These are phyloP conservation scores for Penicillium sp. DNA, from an alignment of 2,329 filamentous ascomycete species.

Conservation along the genomic window DNA sequence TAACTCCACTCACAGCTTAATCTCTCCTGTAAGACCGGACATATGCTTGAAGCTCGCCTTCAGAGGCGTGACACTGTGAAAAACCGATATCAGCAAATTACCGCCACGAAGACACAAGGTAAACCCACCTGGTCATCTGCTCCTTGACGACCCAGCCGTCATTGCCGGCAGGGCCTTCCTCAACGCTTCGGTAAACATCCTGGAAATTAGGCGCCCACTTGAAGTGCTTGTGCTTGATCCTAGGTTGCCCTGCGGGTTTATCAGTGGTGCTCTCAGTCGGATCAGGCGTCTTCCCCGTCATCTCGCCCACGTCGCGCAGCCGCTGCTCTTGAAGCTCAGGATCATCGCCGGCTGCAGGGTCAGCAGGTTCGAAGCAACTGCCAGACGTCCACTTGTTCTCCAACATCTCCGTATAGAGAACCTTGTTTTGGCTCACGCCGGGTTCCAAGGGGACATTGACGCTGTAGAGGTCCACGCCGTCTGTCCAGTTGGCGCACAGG, in stretches of 20 bases:
- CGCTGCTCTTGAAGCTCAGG: conserved; percentile 69
- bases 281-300: conserved; percentile 31
- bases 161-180: conserved; percentile 74
- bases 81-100: conserved; percentile 3
- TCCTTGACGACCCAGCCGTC: conserved; percentile 93
- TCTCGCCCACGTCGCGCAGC: conserved; percentile 67
- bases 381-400: conserved; percentile 89
- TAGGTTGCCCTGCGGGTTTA: conserved; percentile 29
- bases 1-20: conserved; percentile 74
- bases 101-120: neutral
- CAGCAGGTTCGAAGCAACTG: conserved; percentile 82
- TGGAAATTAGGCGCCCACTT: conserved; percentile 89
- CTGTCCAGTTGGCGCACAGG: conserved; percentile 72
- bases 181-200: conserved; percentile 86
- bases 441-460: conserved; percentile 87
- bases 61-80: conserved; percentile 76
- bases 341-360: conserved; percentile 60
- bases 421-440: conserved; percentile 69
- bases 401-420: conserved; percentile 81
- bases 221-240: conserved; percentile 81
- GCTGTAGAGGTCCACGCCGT: conserved; percentile 79
- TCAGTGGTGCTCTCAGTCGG: conserved; percentile 24
- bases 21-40: conserved; percentile 66
- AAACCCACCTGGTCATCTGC: conserved; percentile 73
- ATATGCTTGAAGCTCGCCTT: conserved; percentile 90